Evolutionary conservation across 345 rosid species (phyloP), one percentile per base, ranked within the genome.

Genomic region (Lenwebbia sp.): DNA sequence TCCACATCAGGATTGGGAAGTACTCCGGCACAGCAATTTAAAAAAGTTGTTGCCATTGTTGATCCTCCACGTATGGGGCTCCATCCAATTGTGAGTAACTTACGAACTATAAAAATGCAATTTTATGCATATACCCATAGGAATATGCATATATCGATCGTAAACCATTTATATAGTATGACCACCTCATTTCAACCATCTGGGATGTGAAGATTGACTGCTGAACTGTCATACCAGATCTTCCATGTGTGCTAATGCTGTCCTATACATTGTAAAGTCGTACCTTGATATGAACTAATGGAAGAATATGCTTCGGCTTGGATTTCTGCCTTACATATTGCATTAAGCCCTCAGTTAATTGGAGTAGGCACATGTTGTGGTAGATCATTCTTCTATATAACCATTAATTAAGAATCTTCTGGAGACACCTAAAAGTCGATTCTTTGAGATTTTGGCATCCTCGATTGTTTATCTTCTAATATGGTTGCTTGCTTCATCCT

Each of bases 11-110:
- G 90, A 78, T 88, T 85, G 12, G 93, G 85, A 87, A 88, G 37
- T 74, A 83, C 93, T 89, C 83, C 84, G 3, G 75, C 83, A 57
- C 90, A 49, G 51, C 92, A 87, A 83, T 95, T 94, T 85, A 94
- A 94, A 89, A 97, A 94, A 87, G 93, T 97, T 7, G 98, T 97
- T 87, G 99, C 98, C 83, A 97, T 97, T 90, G 99, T 97, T 85
- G 98, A 97, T 90, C 99, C 99, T 89, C 99, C 99, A 10, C 96
- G 99, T 51, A 90, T 90, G 84, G 98, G 99, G 85, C 96, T 95
- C 83, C 99, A 97, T 90, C 98, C 99, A 57, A 92, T 87, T 84
- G 99, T 94, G 86, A 94, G 96, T 90, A 49, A 40, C 58, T 74
- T 37, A 9, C 1, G 6, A 37, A 41, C 84, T 70, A 54, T 86